These are phyloP conservation scores for Nannochloropsis oceanica DNA, from an alignment of 108 stramenopile genomes.

Conservation along the genomic window DNA sequence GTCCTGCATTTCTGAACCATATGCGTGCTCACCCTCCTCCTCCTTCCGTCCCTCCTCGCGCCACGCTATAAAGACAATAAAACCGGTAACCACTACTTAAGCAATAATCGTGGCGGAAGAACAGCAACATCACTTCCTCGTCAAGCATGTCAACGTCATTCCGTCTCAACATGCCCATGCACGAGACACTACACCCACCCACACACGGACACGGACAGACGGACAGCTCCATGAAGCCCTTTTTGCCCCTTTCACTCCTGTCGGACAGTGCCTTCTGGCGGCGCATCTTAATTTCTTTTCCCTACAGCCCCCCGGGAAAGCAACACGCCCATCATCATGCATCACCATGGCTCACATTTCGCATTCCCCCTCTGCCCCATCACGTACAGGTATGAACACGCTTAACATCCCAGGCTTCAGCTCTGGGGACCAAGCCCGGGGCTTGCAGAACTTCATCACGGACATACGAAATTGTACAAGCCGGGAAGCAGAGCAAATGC, in stretches of 20 bases:
- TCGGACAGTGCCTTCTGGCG: too few relatives aligned
- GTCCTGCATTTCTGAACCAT: too few relatives aligned
- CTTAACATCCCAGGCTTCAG: background rate
- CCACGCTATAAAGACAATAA: background rate
- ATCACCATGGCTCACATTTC: background rate
- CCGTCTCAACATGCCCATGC: too few relatives aligned
- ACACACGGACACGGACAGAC: too few relatives aligned
- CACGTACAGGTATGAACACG: background rate
- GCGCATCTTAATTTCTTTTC: background rate
- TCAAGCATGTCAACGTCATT: background rate
- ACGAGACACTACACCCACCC: too few relatives aligned
- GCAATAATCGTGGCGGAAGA: background rate
- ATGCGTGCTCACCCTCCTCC: background rate
- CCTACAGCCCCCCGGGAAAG: background rate
- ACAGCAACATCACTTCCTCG: background rate
- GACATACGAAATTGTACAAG: conserved; percentile 19
- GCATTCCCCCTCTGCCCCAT: background rate
- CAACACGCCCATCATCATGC: background rate
- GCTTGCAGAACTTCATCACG: conserved; percentile 24
- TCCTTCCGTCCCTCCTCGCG: background rate
- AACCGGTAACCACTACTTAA: background rate
- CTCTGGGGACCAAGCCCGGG: conserved; percentile 17
- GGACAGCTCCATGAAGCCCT: too few relatives aligned
- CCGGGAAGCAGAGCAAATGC: conserved; percentile 66
- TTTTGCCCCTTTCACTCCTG: too few relatives aligned